Percentiles rank a stretch among this genome's conserved stretches.
These are phyloP conservation scores for Pharus latifolius DNA, from an alignment of 176 grass and related monocot species.

Conservation along the genomic window DNA sequence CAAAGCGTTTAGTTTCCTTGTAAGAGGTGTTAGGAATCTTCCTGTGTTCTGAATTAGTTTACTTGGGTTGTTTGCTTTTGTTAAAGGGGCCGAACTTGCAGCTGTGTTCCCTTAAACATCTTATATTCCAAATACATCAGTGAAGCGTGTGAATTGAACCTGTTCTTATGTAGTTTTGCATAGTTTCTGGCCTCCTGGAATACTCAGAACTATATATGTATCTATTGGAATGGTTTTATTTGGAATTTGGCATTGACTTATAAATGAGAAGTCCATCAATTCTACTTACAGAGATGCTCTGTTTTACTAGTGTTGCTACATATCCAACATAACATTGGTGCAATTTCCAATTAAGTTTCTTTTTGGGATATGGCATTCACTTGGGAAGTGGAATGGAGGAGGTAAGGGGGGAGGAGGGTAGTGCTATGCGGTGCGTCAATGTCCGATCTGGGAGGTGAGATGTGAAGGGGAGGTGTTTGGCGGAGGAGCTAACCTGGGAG, in stretches of 20 bases:
- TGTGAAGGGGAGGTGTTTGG: too few species aligned
- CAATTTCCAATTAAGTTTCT: too few species aligned
- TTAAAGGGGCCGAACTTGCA: slow-evolving; percentile 13
- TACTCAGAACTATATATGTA: not conserved
- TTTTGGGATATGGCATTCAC: too few species aligned
- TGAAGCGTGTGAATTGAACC: not conserved
- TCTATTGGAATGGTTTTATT: slow-evolving; percentile 1
- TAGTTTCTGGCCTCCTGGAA: not conserved
- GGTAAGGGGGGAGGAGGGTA: too few species aligned
- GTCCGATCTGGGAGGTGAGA: too few species aligned
- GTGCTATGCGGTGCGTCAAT: too few species aligned
- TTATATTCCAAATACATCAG: slow-evolving; percentile 2
- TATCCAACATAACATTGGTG: too few species aligned
- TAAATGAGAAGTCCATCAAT: not conserved
- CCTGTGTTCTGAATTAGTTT: slow-evolving; percentile 16
- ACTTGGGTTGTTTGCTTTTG: slow-evolving; percentile 2
- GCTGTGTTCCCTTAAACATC: slow-evolving; percentile 10
- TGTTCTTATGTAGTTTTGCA: not conserved
- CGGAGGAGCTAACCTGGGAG: too few species aligned
- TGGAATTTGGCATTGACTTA: not conserved
- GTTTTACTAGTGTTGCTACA: too few species aligned
- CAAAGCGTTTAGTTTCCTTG: slow-evolving; percentile 20
- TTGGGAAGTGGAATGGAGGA: too few species aligned
- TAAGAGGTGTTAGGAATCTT: slow-evolving; percentile 14
- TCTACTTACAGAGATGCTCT: not conserved